Conservation (phyloP, 2,329 filamentous ascomycete genomes). For the Claviceps monticola region DNA sequence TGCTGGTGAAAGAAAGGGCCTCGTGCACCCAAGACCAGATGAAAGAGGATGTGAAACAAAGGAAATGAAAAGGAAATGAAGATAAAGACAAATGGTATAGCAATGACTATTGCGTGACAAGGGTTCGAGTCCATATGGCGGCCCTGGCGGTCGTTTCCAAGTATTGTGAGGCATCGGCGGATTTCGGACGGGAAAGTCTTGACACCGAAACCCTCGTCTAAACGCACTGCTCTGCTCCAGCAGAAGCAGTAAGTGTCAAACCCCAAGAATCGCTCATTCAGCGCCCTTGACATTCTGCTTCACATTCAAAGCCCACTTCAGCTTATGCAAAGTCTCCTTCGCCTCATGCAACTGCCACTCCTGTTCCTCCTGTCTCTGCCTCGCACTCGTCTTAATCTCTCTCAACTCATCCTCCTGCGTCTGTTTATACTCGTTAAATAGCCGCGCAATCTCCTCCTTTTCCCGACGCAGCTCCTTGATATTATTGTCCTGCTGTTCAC, state of each 20-base stretch:
- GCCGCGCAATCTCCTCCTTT: constrained; percentile 44
- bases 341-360: constrained; percentile 43
- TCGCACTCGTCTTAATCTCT: constrained; percentile 44
- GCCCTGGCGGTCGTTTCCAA: not conserved
- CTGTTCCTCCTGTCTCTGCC: constrained; percentile 46
- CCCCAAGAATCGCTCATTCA: constrained; percentile 19
- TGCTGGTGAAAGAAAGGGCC: constrained; percentile 1
- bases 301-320: constrained; percentile 59
- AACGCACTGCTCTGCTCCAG: too few species aligned
- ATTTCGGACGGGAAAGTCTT: too few species aligned
- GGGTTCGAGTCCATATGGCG: not conserved
- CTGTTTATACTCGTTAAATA: constrained; percentile 51
- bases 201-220: too few species aligned
- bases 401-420: constrained; percentile 48
- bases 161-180: not conserved
- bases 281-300: constrained; percentile 46
- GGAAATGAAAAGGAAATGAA: not conserved
- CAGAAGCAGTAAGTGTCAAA: not conserved
- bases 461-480: constrained; percentile 45
- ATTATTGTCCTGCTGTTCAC: constrained; percentile 60
- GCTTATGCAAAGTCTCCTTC: constrained; percentile 47
- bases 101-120: constrained; percentile 2
- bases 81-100: not conserved
- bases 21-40: not conserved
- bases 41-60: not conserved